Base-by-base conservation (phyloP, 164 flowering plant species). In the Brasenia schreberi region DNA sequence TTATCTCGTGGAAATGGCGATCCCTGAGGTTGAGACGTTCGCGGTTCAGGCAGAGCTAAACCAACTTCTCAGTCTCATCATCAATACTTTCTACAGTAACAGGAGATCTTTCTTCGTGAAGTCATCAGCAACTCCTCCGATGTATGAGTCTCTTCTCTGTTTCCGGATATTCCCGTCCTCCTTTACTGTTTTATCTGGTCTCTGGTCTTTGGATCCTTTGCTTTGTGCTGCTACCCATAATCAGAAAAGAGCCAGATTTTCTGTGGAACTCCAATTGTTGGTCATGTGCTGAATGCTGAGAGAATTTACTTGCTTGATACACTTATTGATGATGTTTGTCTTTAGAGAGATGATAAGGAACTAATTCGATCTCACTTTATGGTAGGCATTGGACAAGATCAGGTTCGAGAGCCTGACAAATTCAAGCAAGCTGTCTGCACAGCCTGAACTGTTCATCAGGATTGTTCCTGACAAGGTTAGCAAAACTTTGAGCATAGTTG, bases 51-150 rank as follows among this genome's bases (percentile, higher is more conserved):
- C 88, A 5, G 88, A 86, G 83, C 83, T 84, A 73, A 83, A 86
- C 78, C 91, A 88, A 77, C 83, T 88, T 42, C 76, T 88, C 63
- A 88, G 94, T 62, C 73, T 88, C 65, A 88, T 88, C 77, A 88
- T 88, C 83, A 88, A 88, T 66, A 84, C 94, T 2, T 88, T 88
- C 72, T 87, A 87, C 85, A 81, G 85, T 75, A 86, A 85, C 86
- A 88, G 85, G 95, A 88, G 83, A 89, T 89, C 12, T 89, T 89
- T 79, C 86, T 89, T 23, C 83, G 96, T 17, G 96, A 89, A 63
- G 70, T 87, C 67, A 89, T 89, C 81, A 85, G 88, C 81, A 89
- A 89, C 53, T 52, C 92, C 6, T 89, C 96, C 14, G 96, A 89
- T 68, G 89, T 67, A n/a, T n/a, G 69, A 9, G 17, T 12, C 5